Conservation (phyloP, 305 asterid species). For the Nicotiana rustica region DNA sequence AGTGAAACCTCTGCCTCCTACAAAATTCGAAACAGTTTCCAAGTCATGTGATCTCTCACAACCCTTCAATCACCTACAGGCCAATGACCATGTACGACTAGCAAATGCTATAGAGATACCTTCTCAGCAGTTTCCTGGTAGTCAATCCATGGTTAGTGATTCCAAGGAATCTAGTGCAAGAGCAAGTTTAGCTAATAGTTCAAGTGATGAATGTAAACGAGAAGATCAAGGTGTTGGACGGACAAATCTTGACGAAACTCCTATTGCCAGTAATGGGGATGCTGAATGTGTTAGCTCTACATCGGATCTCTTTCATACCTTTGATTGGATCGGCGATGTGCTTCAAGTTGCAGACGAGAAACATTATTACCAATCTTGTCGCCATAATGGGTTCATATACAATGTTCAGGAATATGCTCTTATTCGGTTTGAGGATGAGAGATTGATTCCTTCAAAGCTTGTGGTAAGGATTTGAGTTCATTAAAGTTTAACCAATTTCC, state of each 20-base stretch:
- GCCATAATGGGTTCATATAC: conserved; percentile 68
- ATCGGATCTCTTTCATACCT: conserved; percentile 51
- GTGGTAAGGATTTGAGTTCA: conserved; percentile 59
- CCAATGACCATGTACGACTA: conserved; percentile 31
- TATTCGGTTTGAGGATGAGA: conserved; percentile 59
- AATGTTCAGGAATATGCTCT: conserved; percentile 70
- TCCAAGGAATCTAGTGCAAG: conserved; percentile 50
- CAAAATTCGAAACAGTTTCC: conserved; percentile 39
- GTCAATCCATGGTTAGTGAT: conserved; percentile 40
- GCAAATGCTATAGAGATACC: conserved; percentile 48
- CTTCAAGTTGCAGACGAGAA: conserved; percentile 67
- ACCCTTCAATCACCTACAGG: conserved; percentile 40
- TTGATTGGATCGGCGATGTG: conserved; percentile 75
- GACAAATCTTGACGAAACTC: conserved; percentile 53
- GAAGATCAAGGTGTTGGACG: conserved; percentile 49
- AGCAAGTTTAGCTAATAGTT: conserved; percentile 46
- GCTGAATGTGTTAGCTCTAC: conserved; percentile 48
- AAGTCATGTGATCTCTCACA: conserved; percentile 50
- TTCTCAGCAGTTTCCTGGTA: conserved; percentile 51
- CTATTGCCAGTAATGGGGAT: conserved; percentile 46
- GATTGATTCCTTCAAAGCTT: conserved; percentile 76
- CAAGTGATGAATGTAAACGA: conserved; percentile 43
- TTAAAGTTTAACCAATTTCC: conserved; percentile 11
- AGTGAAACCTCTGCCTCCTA: conserved; percentile 45
- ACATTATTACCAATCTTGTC: conserved; percentile 68